Conservation (phyloP, 257 asterid genomes). For the Nicotiana knightiana region DNA sequence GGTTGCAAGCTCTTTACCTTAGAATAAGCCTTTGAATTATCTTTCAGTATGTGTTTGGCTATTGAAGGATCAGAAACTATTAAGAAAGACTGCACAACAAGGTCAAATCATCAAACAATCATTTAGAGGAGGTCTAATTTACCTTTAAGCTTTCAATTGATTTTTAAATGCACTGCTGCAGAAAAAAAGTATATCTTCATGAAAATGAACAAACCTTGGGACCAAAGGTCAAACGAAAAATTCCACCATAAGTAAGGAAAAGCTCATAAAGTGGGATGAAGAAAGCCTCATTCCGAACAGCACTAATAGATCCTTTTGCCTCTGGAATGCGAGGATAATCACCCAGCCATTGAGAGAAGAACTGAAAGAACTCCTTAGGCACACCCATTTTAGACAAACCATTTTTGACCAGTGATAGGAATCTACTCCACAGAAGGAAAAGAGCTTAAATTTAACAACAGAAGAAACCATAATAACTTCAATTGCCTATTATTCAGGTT, state of each 20-base stretch:
- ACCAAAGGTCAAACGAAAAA: conserved; percentile 84
- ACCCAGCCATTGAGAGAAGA: conserved; percentile 42
- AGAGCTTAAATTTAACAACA: conserved; percentile 6
- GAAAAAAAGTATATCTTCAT: not conserved
- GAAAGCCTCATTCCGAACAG: conserved; percentile 70
- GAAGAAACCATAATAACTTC: conserved; percentile 1
- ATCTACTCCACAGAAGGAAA: conserved; percentile 32
- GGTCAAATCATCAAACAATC: conserved; percentile 20
- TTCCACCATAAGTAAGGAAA: conserved; percentile 77
- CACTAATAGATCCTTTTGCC: conserved; percentile 68
- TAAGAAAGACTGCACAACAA: conserved; percentile 69
- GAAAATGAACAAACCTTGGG: conserved; percentile 62
- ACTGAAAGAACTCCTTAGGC: conserved; percentile 53
- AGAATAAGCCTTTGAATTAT: conserved; percentile 79
- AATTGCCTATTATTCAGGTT: not conserved
- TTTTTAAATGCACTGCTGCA: not conserved
- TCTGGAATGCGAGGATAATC: conserved; percentile 62
- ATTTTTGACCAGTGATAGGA: conserved; percentile 48
- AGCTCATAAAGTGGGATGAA: conserved; percentile 87
- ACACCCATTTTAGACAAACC: conserved; percentile 63
- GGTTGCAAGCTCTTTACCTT: conserved; percentile 46
- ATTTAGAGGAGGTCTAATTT: not conserved
- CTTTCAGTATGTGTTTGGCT: conserved; percentile 82
- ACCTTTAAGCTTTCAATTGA: not conserved
- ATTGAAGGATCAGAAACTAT: conserved; percentile 88